Evolutionary conservation across 345 rosid species (phyloP), one percentile per base, ranked within the genome.

Genomic region (Viola odorata): DNA sequence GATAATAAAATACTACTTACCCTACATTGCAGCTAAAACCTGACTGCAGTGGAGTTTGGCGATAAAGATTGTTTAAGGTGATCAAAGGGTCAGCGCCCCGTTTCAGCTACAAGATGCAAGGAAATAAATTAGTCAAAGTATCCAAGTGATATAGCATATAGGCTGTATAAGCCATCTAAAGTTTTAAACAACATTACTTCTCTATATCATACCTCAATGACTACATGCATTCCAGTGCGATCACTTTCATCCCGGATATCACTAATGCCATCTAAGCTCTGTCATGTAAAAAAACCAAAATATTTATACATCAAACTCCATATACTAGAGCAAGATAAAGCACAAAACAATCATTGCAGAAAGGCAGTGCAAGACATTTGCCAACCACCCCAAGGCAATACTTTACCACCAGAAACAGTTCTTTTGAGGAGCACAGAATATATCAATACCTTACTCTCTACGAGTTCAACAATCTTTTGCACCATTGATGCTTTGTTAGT

Each of bases 191-290:
- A 45, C 8, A 61, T 41, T 8, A 69, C 40, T 36, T 23, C 32
- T 23, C 32, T 23, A 23, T 23, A 23, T 23, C 32, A 23, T 81
- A 89, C 98, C 97, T 92, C 97, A 74, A 92, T 82, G 48, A 92
- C 97, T 66, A 92, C 65, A 16, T 96, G 96, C 96, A 92, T 89
- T 64, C 98, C 98, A 66, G 82, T 65, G 37, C 97, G 90, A 64
- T 92, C 97, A 75, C 98, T 92, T 75, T 92, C 98, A 72, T 92
- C 98, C 16, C 98, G 91, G 56, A 92, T 92, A 76, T 89, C 98
- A 77, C 80, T 84, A 40, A 92, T 83, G 53, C 98, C 98, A 67
- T 92, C 98, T 66, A 92, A 78, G 69, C 60, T 84, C 98, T 91
- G 84, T 49, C 62, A 45, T 45, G 7, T 57, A 55, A 12, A 54